Conservation (phyloP, 345 rosid genomes). For the Salix purpurea region DNA sequence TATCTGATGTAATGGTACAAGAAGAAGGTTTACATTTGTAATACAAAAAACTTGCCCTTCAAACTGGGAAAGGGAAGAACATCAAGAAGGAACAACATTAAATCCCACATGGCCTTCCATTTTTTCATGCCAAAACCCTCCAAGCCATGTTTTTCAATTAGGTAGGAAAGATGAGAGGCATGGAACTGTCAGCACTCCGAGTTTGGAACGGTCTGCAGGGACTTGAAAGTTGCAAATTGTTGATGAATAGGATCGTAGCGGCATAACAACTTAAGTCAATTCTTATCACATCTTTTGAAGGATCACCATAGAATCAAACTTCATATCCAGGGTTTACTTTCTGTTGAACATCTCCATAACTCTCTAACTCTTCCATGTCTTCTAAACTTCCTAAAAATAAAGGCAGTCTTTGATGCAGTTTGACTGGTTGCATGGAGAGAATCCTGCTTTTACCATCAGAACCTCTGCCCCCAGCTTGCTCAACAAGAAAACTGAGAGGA, state of each 20-base stretch:
- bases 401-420: conserved; percentile 87
- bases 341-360: conserved; percentile 83
- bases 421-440: conserved; percentile 76
- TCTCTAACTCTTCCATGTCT: conserved; percentile 74
- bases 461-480: conserved; percentile 87
- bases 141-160: not conserved
- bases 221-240: not conserved
- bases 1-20: no score
- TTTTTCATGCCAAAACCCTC: not conserved
- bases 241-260: not conserved
- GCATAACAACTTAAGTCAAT: not conserved
- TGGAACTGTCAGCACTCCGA: not conserved
- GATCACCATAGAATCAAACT: conserved; percentile 43
- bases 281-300: not conserved
- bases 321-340: conserved; percentile 93
- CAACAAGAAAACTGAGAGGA: conserved; percentile 82
- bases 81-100: not conserved
- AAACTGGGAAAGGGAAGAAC: no score
- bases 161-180: not conserved
- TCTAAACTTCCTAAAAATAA: conserved; percentile 73
- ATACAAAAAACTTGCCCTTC: not conserved
- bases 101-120: not conserved
- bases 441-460: conserved; percentile 73
- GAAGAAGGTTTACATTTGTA: not conserved
- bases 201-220: not conserved